Base-by-base conservation (phyloP, 768 basidiomycete species). In the Mycena sanguinolenta region DNA sequence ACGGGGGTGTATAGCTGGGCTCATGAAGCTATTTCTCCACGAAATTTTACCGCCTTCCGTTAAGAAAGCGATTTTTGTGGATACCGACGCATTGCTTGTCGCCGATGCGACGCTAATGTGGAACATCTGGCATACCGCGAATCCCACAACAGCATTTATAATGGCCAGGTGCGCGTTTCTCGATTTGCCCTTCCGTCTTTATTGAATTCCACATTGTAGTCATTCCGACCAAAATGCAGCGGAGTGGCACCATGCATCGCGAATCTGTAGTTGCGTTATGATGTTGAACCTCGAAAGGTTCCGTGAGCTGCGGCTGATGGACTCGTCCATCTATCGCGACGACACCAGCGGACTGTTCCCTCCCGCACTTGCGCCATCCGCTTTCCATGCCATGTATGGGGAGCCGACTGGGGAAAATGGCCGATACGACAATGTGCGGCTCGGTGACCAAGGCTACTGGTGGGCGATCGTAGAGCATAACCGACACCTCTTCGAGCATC, bases 1-100 rank as follows among this genome's bases (percentile, higher is more conserved):
- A 28, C 57, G 32, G 52, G 14, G 44, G 49, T 16, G 34, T 63
- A 16, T 58, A 87, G 86, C 84, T 59, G 86, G 86, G 2, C 81
- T 87, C 49, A 85, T 87, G 84, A 87, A 88, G 73, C 78, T 88
- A 23, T 87, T 88, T 76, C 80, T 87, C 52, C 86, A 87, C 70
- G 86, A 88, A 74, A 81, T 87, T 17, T 75, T 87, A 54, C 86
- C 86, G 6, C 68, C 79, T 7, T 75, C 77, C 32, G 82, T 87
- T 55, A 78, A 79, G 65, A 84, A 81, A 74, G 82, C 82, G n/a
- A 86, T 87, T 65, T 88, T 81, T 73, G 75, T 88, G 62, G 87
- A 88, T 76, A 87, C 86, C 10, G 87, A 88, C 73, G 85, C 87
- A 1, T 78, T 87, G 64, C 85, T 87, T 76, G 81, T 87, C 57